Evolutionary conservation across 805 yeast genomes (phyloP), one percentile per base, ranked within the genome.

Genomic region (Candida lessepsii): DNA sequence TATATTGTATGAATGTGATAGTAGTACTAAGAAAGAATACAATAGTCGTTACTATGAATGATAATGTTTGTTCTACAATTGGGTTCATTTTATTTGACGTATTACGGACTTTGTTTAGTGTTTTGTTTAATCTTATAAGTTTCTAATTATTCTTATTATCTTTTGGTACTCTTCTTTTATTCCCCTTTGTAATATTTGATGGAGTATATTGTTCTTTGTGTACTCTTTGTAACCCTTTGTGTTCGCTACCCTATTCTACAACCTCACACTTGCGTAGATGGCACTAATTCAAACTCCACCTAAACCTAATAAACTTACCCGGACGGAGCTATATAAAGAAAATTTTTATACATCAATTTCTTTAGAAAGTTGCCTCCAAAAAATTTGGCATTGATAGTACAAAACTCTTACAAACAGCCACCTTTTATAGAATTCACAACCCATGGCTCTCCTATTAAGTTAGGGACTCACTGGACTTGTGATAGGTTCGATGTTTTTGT

Each of bases 311-410:
- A n/a, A n/a, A n/a, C 25, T 39, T 33, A 39, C 42, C 42, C 42
- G 42, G 38, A 33, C 35, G 9, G 3, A 2, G 15, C n/a, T n/a
- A 17, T 21, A 37, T 29, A 20, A 6, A 25, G 8, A 29, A 30
- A 20, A n/a, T 19, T 16, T 23, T 23, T 23, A 23, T 11, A 9
- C 26, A 9, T 23, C 7, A 26, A 26, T 8, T 8, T 26, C 35
- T 19, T 47, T 37, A 40, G 51, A 47, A 47, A 47, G 51, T 47
- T 47, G 51, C 31, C 39, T 39, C 47, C 46, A 38, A 38, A 31
- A 26, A 47, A 47, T 44, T 47, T 47, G 50, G 47, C 50, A 35
- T 19, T 37, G 29, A 13, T 23, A 35, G 20, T 25, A n/a, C 18
- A 10, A 10, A 14, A 13, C 25, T 6, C 4, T 25, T 34, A 16